Evolutionary conservation across 371 early-diverging fungal species (phyloP).

Genomic region (Apophysomyces elegans): DNA sequence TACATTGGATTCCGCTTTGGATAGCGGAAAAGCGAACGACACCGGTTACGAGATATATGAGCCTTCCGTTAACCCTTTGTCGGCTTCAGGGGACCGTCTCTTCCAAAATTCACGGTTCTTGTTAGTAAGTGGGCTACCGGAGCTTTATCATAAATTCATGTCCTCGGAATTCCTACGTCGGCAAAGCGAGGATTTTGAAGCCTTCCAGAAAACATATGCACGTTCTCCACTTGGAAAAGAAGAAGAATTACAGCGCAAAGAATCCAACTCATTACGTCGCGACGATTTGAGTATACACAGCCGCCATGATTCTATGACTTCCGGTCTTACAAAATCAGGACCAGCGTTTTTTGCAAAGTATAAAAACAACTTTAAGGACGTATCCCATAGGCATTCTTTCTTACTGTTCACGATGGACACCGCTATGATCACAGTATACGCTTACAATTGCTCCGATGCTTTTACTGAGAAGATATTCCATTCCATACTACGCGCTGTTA

Average conservation of each 20-base stretch:
- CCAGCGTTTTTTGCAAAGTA: constrained; percentile 31
- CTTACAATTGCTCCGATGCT: constrained; percentile 71
- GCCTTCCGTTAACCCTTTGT: neutral
- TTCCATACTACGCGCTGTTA: constrained; percentile 27
- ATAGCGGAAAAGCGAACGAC: neutral
- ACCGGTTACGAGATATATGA: constrained; percentile 16
- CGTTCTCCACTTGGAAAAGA: constrained; percentile 19
- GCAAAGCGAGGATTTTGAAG: constrained; percentile 49
- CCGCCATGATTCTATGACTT: constrained; percentile 43
- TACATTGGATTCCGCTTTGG: constrained; percentile 9
- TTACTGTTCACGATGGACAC: constrained; percentile 60
- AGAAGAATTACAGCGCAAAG: constrained; percentile 12
- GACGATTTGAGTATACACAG: constrained; percentile 40
- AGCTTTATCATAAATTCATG: constrained; percentile 40
- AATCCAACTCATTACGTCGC: constrained; percentile 12
- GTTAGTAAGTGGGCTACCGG: constrained; percentile 59
- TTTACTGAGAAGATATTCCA: constrained; percentile 62
- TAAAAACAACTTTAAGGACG: constrained; percentile 22
- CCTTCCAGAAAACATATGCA: constrained; percentile 22
- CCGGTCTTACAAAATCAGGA: constrained; percentile 29
- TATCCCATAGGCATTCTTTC: constrained; percentile 52
- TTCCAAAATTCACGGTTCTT: constrained; percentile 41
- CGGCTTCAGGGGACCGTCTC: neutral
- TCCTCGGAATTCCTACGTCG: constrained; percentile 35
- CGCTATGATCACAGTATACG: constrained; percentile 54